Conservation (phyloP, 768 basidiomycete species). For the Phylloporus sp. region DNA sequence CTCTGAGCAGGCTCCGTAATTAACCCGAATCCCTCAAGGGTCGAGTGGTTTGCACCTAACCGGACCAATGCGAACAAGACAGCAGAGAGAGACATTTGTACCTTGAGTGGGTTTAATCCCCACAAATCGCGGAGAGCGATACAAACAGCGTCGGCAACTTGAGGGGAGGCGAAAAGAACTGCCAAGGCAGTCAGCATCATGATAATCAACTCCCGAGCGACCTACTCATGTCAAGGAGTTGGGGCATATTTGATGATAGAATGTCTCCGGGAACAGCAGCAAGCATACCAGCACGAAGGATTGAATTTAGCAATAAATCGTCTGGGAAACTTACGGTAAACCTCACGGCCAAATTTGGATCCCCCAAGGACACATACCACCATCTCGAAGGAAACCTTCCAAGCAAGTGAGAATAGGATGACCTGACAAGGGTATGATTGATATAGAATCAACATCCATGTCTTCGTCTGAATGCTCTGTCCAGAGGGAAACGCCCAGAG, state of each 20-base stretch:
- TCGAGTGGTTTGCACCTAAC: constrained; percentile 41
- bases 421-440: constrained; percentile 9
- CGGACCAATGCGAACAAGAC: constrained; percentile 37
- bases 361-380: constrained; percentile 32
- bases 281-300: constrained; percentile 44
- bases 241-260: constrained; percentile 32
- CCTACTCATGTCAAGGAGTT: constrained; percentile 43
- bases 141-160: constrained; percentile 31
- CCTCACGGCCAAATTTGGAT: background rate
- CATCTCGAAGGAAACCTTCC: constrained; percentile 25
- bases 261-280: constrained; percentile 29
- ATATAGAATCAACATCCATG: constrained; percentile 18
- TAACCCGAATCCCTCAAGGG: constrained; percentile 37
- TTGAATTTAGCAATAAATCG: constrained; percentile 31
- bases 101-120: constrained; percentile 12
- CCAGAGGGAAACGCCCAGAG: constrained; percentile 34
- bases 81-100: constrained; percentile 33
- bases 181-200: constrained; percentile 8
- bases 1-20: constrained; percentile 4
- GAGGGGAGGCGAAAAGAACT: constrained; percentile 21
- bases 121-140: constrained; percentile 35
- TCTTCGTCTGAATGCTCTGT: constrained; percentile 12
- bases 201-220: background rate
- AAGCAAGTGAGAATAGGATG: constrained; percentile 31
- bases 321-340: constrained; percentile 32